These are phyloP conservation scores for Fusarium avenaceum DNA, from an alignment of 2,329 filamentous ascomycete species.

Conservation along the genomic window DNA sequence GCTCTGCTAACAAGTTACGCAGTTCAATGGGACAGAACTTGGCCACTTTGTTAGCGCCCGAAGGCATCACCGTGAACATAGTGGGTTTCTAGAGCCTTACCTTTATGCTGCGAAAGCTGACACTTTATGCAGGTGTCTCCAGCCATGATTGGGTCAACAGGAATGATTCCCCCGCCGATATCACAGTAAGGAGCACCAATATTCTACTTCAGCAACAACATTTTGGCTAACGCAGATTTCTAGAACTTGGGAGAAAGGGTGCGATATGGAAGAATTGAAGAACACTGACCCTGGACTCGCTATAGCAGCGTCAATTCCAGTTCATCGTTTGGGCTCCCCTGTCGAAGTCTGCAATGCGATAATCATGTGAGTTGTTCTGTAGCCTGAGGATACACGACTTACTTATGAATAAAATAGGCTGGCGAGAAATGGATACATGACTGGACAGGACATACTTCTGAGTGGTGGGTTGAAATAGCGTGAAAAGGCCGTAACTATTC, in stretches of 20 bases:
- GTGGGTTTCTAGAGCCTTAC: constrained; percentile 31
- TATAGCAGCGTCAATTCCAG: constrained; percentile 53
- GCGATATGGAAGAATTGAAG: constrained; percentile 50
- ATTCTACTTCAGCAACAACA: too few relatives aligned
- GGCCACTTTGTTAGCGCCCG: constrained; percentile 51
- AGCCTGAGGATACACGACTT: too few relatives aligned
- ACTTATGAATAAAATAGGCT: constrained; percentile 4
- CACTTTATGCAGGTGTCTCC: constrained; percentile 48
- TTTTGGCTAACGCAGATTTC: too few relatives aligned
- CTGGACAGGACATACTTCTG: constrained; percentile 23
- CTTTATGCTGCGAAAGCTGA: neutral
- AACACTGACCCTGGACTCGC: constrained; percentile 53
- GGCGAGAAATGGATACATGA: constrained; percentile 29
- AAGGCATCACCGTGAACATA: constrained; percentile 54
- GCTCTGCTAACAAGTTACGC: neutral
- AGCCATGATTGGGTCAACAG: constrained; percentile 55
- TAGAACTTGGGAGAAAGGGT: constrained; percentile 51
- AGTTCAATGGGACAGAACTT: constrained; percentile 56
- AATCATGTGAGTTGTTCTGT: constrained; percentile 48
- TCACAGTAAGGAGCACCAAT: constrained; percentile 41
- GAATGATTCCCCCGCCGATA: constrained; percentile 54
- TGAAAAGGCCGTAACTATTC: neutral
- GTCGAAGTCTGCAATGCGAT: constrained; percentile 55
- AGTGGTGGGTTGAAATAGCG: constrained; percentile 27
- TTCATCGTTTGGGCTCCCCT: constrained; percentile 53